Evolutionary conservation across 2,329 filamentous ascomycete genomes (phyloP).

Genomic region (Cercospora canescens): DNA sequence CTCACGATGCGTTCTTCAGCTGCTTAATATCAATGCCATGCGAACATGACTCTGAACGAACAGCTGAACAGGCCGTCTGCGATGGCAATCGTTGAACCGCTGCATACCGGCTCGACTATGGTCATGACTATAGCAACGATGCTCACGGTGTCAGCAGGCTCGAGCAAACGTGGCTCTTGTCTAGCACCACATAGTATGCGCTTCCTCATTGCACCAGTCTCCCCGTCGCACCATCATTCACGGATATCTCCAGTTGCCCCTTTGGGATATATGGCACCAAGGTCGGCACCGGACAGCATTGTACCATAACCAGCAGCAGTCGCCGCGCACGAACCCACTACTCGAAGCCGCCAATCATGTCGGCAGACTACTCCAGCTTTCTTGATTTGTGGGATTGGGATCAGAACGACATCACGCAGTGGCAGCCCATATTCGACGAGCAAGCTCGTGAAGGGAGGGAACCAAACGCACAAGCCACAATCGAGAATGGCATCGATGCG

Average conservation of each 20-base stretch:
- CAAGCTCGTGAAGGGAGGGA: background rate
- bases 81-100: background rate
- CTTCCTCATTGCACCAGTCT: background rate
- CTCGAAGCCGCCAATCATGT: background rate
- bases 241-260: background rate
- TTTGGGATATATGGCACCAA: background rate
- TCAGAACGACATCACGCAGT: background rate
- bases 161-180: background rate
- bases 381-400: slow-evolving; percentile 1
- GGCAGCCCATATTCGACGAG: slow-evolving; percentile 3
- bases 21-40: background rate
- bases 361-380: background rate
- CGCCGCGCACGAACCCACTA: background rate
- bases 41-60: background rate
- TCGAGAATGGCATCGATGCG: background rate
- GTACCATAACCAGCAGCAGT: background rate
- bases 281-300: background rate
- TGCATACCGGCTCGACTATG: background rate
- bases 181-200: background rate
- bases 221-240: background rate
- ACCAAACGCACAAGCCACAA: background rate
- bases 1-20: background rate
- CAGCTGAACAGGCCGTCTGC: background rate
- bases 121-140: background rate
- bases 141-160: background rate